These are phyloP conservation scores for Fusarium anguioides DNA, from an alignment of 2,329 filamentous ascomycete species.

Conservation along the genomic window DNA sequence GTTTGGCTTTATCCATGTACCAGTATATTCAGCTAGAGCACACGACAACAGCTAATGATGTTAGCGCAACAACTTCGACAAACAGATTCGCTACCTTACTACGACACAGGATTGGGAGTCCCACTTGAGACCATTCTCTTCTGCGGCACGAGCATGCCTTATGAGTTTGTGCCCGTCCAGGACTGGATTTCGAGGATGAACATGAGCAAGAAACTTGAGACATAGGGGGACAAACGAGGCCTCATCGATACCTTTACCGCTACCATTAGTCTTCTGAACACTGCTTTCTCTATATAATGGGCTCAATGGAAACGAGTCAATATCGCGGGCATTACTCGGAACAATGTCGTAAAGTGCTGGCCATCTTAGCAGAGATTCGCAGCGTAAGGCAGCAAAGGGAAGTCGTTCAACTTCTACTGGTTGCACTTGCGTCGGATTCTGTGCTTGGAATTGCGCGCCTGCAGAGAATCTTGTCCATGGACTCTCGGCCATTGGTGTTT, in stretches of 20 bases:
- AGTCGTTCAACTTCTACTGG: not conserved
- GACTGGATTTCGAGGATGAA: constrained; percentile 40
- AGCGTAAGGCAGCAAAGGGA: not conserved
- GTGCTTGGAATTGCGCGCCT: not conserved
- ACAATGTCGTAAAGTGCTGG: not conserved
- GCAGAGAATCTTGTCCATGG: not conserved
- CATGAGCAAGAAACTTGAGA: constrained; percentile 28
- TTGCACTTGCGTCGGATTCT: not conserved
- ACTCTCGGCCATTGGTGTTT: not conserved
- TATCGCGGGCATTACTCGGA: not conserved
- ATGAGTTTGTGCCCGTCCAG: constrained; percentile 34
- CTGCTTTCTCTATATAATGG: not conserved
- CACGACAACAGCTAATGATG: constrained; percentile 6
- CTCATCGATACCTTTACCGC: not conserved
- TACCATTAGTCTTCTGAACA: not conserved
- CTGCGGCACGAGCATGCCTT: constrained; percentile 22
- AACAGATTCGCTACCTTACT: constrained; percentile 3
- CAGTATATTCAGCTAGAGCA: constrained; percentile 8
- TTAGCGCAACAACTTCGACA: not conserved
- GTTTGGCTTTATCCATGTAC: constrained; percentile 1
- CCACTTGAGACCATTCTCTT: constrained; percentile 35
- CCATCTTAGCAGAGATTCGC: constrained; percentile 5
- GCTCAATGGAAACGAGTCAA: constrained; percentile 9
- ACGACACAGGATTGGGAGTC: constrained; percentile 38
- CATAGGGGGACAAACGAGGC: not conserved